Evolutionary conservation across 108 stramenopile genomes (phyloP), one percentile per base, ranked within the genome.

Genomic region (Bacterosira constricta): DNA sequence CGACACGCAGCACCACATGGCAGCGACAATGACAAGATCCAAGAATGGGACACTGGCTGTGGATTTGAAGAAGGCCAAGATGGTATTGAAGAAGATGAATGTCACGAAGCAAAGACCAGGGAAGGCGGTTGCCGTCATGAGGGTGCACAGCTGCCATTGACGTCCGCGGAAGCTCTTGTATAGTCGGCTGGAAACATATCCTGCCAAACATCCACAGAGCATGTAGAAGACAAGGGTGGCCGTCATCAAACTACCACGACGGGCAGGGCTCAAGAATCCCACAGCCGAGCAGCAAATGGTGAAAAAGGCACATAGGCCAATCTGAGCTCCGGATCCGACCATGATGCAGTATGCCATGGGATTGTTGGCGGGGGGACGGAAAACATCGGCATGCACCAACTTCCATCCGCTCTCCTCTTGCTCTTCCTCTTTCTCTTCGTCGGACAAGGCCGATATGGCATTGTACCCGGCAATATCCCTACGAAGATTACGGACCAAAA

Each of bases 321-420:
- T 71, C 59, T 98, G 97, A 39, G 83, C 83, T 26, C 99, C 99
- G 10, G 95, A 93, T 65, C 98, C 99, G 49, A 92, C 85, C 78
- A 95, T 87, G 67, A 99, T 97, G 53, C 97, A 97, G 74, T 93
- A 99, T 6, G 97, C 53, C 96, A 99, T 98, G 52, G 98, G 98
- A 50, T 59, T 79, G 61, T 70, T 85, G 20, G 85, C 27, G 21
- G 99, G 99, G 15, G 99, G 98, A 56, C 99, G 94, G 88, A 99
- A 99, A n/a, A 99, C 99, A 73, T 99, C 99, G 34, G 97, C 97
- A 69, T 99, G 98, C n/a, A 99, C 92, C 53, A 99, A 88, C 83
- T 99, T 97, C 98, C 98, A 99, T 36, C 98, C 98, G 54, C 76
- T 89, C 79, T 97, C 98, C 63, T 97, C 90, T 12, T 75, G 64